These are phyloP conservation scores for Rugiboletus extremiorientalis DNA, from an alignment of 1,284 basidiomycete species.

Conservation along the genomic window DNA sequence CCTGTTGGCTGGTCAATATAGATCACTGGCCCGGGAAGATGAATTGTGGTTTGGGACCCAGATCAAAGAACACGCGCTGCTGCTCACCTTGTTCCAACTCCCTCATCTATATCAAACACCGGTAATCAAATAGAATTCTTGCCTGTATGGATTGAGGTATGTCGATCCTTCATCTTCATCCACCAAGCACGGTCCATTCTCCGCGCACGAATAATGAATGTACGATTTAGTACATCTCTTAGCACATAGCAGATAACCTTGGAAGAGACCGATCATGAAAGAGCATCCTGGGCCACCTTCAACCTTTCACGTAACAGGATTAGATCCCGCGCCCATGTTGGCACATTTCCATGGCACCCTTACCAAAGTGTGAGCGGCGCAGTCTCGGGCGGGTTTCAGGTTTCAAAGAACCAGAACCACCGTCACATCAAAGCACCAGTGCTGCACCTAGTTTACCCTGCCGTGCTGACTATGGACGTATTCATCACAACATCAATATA, in stretches of 20 bases:
- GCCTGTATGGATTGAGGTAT: slow-evolving; percentile 33
- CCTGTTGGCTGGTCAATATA: slow-evolving; percentile 78
- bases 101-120: background rate
- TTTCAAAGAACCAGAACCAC: slow-evolving; percentile 78
- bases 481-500: slow-evolving; percentile 60
- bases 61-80: slow-evolving; percentile 40
- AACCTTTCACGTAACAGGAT: slow-evolving; percentile 25
- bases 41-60: background rate
- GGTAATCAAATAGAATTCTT: background rate
- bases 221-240: background rate
- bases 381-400: slow-evolving; percentile 54
- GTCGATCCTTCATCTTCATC: slow-evolving; percentile 27
- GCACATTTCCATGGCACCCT: slow-evolving; percentile 2
- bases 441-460: background rate
- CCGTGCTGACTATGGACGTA: slow-evolving; percentile 55
- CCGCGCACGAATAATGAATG: slow-evolving; percentile 10
- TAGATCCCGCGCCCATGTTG: slow-evolving; percentile 20
- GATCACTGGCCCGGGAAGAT: slow-evolving; percentile 46
- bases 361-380: slow-evolving; percentile 69
- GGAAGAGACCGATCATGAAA: slow-evolving; percentile 46
- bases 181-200: slow-evolving; percentile 33
- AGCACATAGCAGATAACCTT: slow-evolving; percentile 23
- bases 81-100: slow-evolving; percentile 71
- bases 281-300: slow-evolving; percentile 42
- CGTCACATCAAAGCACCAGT: slow-evolving; percentile 21